Percentiles rank a stretch among this genome's conserved stretches.
phyloP scores from a whole-genome alignment of 495 filamentous ascomycete genomes.

The Bryoglossum gracile region DNA sequence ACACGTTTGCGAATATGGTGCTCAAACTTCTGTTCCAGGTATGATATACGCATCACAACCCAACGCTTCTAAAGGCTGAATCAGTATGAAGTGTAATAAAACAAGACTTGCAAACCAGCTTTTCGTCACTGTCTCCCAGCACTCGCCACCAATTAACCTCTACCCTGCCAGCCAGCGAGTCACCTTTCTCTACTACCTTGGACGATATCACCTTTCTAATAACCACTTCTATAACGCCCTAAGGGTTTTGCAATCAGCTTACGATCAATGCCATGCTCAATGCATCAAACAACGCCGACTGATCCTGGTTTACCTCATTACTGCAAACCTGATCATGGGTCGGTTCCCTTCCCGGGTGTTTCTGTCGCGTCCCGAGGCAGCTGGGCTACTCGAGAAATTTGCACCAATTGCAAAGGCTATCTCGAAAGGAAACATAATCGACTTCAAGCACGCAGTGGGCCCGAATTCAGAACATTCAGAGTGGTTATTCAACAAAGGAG shows the following conservation, averaged over 20 bases:
- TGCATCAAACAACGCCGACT: conserved; percentile 65
- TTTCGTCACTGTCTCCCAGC: conserved; percentile 79
- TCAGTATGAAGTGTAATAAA: conserved; percentile 57
- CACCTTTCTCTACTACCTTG: conserved; percentile 91
- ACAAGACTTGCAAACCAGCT: conserved; percentile 69
- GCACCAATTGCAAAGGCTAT: conserved; percentile 68
- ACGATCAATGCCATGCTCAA: conserved; percentile 62
- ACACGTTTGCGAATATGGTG: conserved; percentile 84
- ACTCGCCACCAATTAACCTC: conserved; percentile 65
- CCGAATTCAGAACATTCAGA: conserved; percentile 35
- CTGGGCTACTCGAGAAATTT: conserved; percentile 63
- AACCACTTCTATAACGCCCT: conserved; percentile 71
- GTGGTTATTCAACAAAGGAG: conserved; percentile 72
- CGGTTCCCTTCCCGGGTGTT: conserved; percentile 67
- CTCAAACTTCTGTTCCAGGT: conserved; percentile 84
- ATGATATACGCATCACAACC: conserved; percentile 20
- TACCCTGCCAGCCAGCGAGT: conserved; percentile 86
- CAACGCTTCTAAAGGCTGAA: too few species aligned
- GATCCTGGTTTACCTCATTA: conserved; percentile 79
- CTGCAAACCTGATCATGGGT: conserved; percentile 76
- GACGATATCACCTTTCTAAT: conserved; percentile 78
- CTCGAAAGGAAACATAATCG: conserved; percentile 66
- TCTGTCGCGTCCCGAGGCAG: conserved; percentile 63
- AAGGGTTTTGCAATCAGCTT: conserved; percentile 67
- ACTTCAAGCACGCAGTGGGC: conserved; percentile 60